Base-by-base conservation (phyloP, 2,329 filamentous ascomycete species). In the Ceratocystis destructans region DNA sequence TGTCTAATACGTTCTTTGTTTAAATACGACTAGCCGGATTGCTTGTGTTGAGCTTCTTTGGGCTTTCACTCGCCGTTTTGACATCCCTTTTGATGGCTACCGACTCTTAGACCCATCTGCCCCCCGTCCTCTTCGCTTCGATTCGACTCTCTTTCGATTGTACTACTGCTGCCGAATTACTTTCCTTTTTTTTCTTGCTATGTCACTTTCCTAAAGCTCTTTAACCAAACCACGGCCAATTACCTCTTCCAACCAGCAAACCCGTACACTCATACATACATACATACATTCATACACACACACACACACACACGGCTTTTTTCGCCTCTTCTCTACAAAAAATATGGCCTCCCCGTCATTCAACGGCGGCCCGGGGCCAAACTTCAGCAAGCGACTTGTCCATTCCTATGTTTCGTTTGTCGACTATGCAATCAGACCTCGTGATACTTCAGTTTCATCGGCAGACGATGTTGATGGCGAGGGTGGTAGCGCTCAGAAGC, bases 401-500 rank as follows among this genome's bases (percentile, higher is more conserved):
- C 28, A 55, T 62, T 59, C 59, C 46, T 66, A 63, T 63, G 65
- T 57, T n/a, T 44, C 59, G 5, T 22, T 62, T 12, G 48, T 62
- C 12, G 61, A 66, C 31, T 41, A 45, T 17, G 46, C 33, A 15
- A 31, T 66, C 15, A 50, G 17, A 37, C 59, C 59, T 37, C 65
- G 65, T 50, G 65, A 45, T 55, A 62, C 65, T 5, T 65, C 53
- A 12, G 50, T n/a, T 22, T 48, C 61, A 3, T 61, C 53, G 31
- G 64, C 48, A 31, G 50, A 66, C 44, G 46, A 63, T 22, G 37
- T 63, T 48, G 57, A 65, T 37, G 48, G 62, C 31, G 46, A 67
- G 50, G n/a, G 62, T 12, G 62, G 61, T 37, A 68, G 64, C 41
- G 68, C 68, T 44, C 71, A 77, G 62, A 68, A 69, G 2, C 72